phyloP scores from a whole-genome alignment of 768 basidiomycete species.

The Cystofilobasidium capitatum region DNA sequence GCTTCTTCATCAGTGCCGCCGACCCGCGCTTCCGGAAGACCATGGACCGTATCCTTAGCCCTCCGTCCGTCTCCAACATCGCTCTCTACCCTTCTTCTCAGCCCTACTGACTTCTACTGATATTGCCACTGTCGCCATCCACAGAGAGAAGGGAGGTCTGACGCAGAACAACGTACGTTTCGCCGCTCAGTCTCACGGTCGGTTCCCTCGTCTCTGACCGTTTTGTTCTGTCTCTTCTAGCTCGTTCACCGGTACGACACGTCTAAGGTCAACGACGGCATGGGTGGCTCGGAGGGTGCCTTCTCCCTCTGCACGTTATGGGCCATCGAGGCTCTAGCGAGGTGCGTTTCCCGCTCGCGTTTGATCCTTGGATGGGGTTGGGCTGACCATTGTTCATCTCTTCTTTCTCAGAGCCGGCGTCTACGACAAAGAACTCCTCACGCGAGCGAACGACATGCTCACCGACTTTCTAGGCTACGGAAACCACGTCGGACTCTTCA shows the following conservation, averaged over 20 bases:
- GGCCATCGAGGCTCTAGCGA: constrained; percentile 77
- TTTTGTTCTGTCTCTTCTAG: constrained; percentile 32
- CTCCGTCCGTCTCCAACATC: constrained; percentile 42
- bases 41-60: constrained; percentile 68
- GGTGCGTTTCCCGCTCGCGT: not conserved
- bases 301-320: constrained; percentile 67
- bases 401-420: constrained; percentile 55
- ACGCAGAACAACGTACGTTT: constrained; percentile 58
- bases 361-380: too few species aligned
- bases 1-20: constrained; percentile 35
- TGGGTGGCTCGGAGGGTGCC: constrained; percentile 81
- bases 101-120: too few species aligned
- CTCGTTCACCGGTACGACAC: constrained; percentile 86
- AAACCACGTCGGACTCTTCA: constrained; percentile 79
- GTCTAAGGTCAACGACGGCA: constrained; percentile 74
- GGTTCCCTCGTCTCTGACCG: not conserved
- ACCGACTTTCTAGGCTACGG: constrained; percentile 71
- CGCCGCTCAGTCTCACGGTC: not conserved
- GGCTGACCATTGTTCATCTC: too few species aligned
- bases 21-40: constrained; percentile 85
- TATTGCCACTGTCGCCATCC: too few species aligned
- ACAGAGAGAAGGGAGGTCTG: constrained; percentile 68
- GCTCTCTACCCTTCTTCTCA: too few species aligned
- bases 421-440: constrained; percentile 45
- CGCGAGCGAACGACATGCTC: not conserved